Evolutionary conservation across 2,329 filamentous ascomycete species (phyloP).

Genomic region (Fonsecaea multimorphosa): DNA sequence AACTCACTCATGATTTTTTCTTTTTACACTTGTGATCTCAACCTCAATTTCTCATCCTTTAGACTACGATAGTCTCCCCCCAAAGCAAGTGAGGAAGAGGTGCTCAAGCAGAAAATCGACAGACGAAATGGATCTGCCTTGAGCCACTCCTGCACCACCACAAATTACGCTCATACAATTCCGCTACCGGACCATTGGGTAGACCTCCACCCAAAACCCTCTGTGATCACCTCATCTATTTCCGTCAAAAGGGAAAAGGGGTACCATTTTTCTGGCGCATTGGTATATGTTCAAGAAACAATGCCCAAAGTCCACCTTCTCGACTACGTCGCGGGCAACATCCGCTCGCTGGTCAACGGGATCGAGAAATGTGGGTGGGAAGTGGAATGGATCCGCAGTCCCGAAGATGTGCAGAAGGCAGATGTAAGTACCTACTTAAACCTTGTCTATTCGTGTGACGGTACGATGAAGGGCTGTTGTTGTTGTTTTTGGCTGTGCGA

Average conservation of each 20-base stretch:
- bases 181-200: background rate
- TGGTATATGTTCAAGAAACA: background rate
- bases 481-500: background rate
- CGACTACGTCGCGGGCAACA: conserved; percentile 94
- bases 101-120: background rate
- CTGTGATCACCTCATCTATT: background rate
- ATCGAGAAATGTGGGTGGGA: conserved; percentile 94
- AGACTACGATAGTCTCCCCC: too few species aligned
- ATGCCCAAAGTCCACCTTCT: conserved; percentile 61
- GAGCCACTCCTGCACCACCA: background rate
- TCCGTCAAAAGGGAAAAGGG: background rate
- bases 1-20: conserved; percentile 5
- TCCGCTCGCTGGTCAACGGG: conserved; percentile 91
- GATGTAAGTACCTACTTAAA: too few species aligned
- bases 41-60: background rate
- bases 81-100: background rate
- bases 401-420: conserved; percentile 81
- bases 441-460: too few species aligned
- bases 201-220: too few species aligned
- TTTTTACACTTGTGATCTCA: background rate
- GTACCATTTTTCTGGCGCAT: too few species aligned
- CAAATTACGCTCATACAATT: background rate
- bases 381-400: conserved; percentile 88
- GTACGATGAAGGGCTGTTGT: too few species aligned
- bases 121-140: background rate